Evolutionary conservation across 148 eudicot species (phyloP).

Genomic region (Persicaria tinctoria): DNA sequence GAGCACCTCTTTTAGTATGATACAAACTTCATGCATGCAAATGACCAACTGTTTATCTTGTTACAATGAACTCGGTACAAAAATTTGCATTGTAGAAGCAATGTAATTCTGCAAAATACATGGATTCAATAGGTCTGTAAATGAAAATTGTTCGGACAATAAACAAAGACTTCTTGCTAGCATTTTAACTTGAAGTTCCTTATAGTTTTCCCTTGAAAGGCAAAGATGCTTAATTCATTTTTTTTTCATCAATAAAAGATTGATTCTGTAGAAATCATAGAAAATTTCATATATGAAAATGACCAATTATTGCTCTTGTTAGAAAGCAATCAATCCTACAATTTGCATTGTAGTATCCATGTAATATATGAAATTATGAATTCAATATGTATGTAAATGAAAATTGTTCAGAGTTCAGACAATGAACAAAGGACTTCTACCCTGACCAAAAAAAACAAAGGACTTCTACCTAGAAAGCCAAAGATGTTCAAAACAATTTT

Average conservation of each 20-base stretch:
- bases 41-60: not conserved
- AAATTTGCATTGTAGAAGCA: not conserved
- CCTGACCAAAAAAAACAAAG: no score
- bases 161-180: slow-evolving; percentile 4
- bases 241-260: not conserved
- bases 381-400: no score
- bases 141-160: not conserved
- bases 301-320: no score
- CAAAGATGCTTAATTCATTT: not conserved
- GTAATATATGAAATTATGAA: no score
- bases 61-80: not conserved
- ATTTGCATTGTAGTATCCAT: no score
- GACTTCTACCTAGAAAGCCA: no score
- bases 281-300: no score
- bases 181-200: not conserved
- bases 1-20: not conserved
- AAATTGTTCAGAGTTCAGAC: no score
- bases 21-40: not conserved
- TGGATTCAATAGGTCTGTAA: not conserved
- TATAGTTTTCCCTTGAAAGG: not conserved
- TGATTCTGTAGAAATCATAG: no score
- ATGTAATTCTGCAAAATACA: not conserved
- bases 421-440: no score
- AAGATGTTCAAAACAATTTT: no score
- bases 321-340: no score